A percentile compares a stretch with the other conserved stretches of the same genome.
These are phyloP conservation scores for Plasmodium ovale DNA, from an alignment of 169 alveolate genomes.

Conservation along the genomic window DNA sequence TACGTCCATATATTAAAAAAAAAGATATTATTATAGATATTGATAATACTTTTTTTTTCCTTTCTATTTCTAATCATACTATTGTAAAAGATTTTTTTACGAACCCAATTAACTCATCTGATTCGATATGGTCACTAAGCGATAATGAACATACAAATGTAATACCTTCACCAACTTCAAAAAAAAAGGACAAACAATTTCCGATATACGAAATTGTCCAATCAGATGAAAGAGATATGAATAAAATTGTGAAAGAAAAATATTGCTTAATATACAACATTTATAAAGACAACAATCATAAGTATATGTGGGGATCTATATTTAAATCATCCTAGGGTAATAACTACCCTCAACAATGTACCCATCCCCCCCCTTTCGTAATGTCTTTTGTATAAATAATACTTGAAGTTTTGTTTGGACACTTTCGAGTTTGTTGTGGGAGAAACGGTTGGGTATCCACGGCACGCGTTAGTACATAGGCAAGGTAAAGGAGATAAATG, in stretches of 20 bases:
- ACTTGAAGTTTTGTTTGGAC: too few species aligned
- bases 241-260: constrained; percentile 19
- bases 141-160: constrained; percentile 1
- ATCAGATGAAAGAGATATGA: constrained; percentile 28
- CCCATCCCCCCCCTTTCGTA: too few species aligned
- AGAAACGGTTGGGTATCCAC: too few species aligned
- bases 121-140: constrained; percentile 65
- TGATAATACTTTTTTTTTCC: constrained; percentile 40
- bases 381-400: too few species aligned
- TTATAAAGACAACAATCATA: constrained; percentile 73
- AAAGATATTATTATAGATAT: constrained; percentile 36
- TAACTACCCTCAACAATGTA: background rate
- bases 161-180: background rate
- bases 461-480: too few species aligned
- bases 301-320: constrained; percentile 77
- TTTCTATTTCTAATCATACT: constrained; percentile 29
- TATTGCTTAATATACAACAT: constrained; percentile 56
- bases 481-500: too few species aligned
- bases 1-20: constrained; percentile 40
- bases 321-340: constrained; percentile 39
- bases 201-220: constrained; percentile 33
- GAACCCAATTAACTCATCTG: constrained; percentile 39
- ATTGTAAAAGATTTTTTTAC: constrained; percentile 64
- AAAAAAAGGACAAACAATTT: background rate
- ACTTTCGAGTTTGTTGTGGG: too few species aligned